A percentile compares a stretch with the other conserved stretches of the same genome.
phyloP scores from a whole-genome alignment of 805 yeast genomes.

The Zygoascus biomembranicola region DNA sequence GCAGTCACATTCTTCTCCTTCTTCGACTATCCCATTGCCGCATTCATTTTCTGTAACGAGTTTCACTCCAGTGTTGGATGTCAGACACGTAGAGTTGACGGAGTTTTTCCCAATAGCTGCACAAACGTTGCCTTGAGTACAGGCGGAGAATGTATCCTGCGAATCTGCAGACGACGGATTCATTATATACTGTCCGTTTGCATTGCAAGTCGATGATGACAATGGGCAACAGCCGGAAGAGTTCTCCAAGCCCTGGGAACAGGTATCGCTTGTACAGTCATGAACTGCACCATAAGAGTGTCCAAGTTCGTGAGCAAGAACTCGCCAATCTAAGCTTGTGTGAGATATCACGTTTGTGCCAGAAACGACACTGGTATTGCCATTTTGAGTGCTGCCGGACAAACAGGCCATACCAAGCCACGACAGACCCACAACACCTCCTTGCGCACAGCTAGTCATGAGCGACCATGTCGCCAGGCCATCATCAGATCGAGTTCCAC shows the following conservation, averaged over 20 bases:
- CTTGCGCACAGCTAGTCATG: slow-evolving; percentile 27
- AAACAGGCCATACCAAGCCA: slow-evolving; percentile 31
- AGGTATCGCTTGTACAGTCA: slow-evolving; percentile 31
- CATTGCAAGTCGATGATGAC: slow-evolving; percentile 23
- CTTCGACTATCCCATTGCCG: slow-evolving; percentile 33
- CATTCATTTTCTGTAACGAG: slow-evolving; percentile 27
- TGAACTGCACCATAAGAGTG: slow-evolving; percentile 36
- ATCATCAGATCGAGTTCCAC: slow-evolving; percentile 24
- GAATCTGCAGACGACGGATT: slow-evolving; percentile 27
- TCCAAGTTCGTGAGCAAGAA: slow-evolving; percentile 33
- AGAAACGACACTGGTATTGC: slow-evolving; percentile 17
- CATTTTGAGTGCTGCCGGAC: slow-evolving; percentile 9
- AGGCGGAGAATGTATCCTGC: slow-evolving; percentile 25
- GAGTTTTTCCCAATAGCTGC: slow-evolving; percentile 20
- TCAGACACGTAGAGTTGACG: slow-evolving; percentile 25
- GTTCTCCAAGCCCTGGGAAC: slow-evolving; percentile 21
- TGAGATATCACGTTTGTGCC: slow-evolving; percentile 30
- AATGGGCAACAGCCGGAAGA: slow-evolving; percentile 30
- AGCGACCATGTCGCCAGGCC: slow-evolving; percentile 31
- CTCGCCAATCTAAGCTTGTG: slow-evolving; percentile 28
- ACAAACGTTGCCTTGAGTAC: slow-evolving; percentile 31
- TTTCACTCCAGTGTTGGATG: slow-evolving; percentile 23
- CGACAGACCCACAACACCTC: slow-evolving; percentile 30
- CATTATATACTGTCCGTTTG: slow-evolving; percentile 30
- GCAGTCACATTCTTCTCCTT: slow-evolving; percentile 33